These are phyloP conservation scores for Emericellopsis cladophorae DNA, from an alignment of 2,329 filamentous ascomycete species.

Conservation along the genomic window DNA sequence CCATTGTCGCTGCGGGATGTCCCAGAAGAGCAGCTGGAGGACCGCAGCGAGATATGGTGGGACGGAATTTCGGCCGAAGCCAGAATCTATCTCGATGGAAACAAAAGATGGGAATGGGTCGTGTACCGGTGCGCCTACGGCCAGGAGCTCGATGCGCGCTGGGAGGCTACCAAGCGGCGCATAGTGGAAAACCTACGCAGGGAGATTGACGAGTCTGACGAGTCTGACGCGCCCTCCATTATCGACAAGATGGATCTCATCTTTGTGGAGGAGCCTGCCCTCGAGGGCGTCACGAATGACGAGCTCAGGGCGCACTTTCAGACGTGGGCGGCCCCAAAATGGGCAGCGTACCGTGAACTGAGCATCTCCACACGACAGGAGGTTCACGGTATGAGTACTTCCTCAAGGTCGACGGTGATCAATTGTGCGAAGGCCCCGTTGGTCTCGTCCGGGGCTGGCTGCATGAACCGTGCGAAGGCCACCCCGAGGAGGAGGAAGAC, in stretches of 20 bases:
- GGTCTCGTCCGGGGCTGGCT: neutral
- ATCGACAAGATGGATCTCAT: constrained; percentile 5
- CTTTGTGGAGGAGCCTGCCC: constrained; percentile 7
- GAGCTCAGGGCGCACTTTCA: constrained; percentile 5
- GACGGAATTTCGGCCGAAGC: too few relatives aligned
- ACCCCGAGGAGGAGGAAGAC: too few relatives aligned
- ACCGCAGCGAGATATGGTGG: too few relatives aligned
- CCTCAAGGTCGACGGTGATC: constrained; percentile 4
- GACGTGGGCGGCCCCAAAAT: constrained; percentile 2
- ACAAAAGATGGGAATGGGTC: neutral
- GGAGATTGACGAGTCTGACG: neutral
- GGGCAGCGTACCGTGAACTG: neutral
- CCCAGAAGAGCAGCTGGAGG: too few relatives aligned
- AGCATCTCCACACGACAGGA: neutral
- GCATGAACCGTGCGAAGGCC: neutral
- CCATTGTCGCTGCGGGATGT: too few relatives aligned
- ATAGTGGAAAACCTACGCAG: neutral
- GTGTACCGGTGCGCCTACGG: constrained; percentile 1
- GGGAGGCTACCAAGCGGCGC: neutral
- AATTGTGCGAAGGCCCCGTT: neutral
- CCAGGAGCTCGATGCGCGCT: neutral
- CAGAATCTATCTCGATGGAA: too few relatives aligned
- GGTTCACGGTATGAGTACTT: constrained; percentile 6
- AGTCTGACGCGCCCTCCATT: constrained; percentile 5
- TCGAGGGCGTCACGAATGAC: constrained; percentile 6